A percentile compares a stretch with the other conserved stretches of the same genome.
phyloP scores from a whole-genome alignment of 768 basidiomycete species.

The Asterophora parasitica region DNA sequence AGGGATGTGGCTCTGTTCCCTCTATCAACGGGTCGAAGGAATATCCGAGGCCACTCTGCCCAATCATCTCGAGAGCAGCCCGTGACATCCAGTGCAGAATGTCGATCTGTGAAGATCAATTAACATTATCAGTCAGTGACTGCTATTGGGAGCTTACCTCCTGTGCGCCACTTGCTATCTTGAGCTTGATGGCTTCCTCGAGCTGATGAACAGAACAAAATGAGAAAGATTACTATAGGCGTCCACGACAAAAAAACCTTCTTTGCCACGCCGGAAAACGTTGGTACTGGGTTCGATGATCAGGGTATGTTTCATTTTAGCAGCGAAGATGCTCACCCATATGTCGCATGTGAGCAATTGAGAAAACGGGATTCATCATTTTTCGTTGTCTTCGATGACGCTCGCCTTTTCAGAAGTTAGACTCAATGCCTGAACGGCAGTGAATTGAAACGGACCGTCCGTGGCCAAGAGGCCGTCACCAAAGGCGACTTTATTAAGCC shows the following conservation, averaged over 20 bases:
- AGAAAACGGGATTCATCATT: conserved; percentile 19
- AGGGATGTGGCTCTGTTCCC: background rate
- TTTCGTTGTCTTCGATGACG: conserved; percentile 16
- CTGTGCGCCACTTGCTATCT: conserved; percentile 8
- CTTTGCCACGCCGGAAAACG: conserved; percentile 16
- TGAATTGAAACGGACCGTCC: conserved; percentile 6
- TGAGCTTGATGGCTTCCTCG: conserved; percentile 1
- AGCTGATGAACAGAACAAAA: background rate
- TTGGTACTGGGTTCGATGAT: conserved; percentile 6
- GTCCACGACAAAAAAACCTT: conserved; percentile 6
- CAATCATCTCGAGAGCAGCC: conserved; percentile 18
- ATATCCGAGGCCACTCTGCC: conserved; percentile 18
- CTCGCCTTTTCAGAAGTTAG: conserved; percentile 2
- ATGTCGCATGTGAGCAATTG: conserved; percentile 15
- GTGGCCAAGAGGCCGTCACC: conserved; percentile 13
- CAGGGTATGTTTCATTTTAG: too few relatives aligned
- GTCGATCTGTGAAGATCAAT: conserved; percentile 11
- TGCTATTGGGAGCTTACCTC: conserved; percentile 1
- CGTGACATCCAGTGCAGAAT: conserved; percentile 18
- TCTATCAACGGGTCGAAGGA: conserved; percentile 16
- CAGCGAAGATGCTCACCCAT: conserved; percentile 9
- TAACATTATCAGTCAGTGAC: background rate
- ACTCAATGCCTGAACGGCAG: background rate
- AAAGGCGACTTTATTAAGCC: conserved; percentile 6
- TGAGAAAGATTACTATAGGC: background rate